Base-by-base conservation (phyloP, 169 alveolate species). In the Plasmodium knowlesi region DNA sequence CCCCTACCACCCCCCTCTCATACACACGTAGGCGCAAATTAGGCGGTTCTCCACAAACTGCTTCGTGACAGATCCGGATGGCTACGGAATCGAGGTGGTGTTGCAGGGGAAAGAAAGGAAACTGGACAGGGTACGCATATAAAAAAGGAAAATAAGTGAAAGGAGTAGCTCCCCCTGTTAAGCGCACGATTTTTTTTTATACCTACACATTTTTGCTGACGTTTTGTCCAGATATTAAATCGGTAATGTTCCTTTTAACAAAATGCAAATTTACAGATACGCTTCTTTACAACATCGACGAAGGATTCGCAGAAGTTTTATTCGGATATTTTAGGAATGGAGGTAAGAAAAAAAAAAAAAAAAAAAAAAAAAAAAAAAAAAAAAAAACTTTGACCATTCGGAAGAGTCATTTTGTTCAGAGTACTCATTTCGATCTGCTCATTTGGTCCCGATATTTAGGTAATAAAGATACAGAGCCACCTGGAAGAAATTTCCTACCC, bases 401-500 rank as follows among this genome's bases (percentile, higher is more conserved):
- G 25, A 14, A 71, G 12, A 71, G 80, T 71, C 16, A 79, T 3
- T 79, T 4, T 39, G 32, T 50, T 50, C 61, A 50, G 41, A 34
- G 37, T 67, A 37, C 28, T 9, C 30, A 67, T 67, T 28, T 28
- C 76, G 76, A 67, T 67, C 37, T 67, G 39, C 37, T 2, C 41
- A 25, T 67, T 14, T 22, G 25, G 19, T 4, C 61, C 61, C 61
- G 22, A 12, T 39, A 37, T 88, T 12, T 88, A 88, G 94, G 73
- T 88, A 16, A 61, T 88, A 57, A 88, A 41, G 81, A 88, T 88
- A 78, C 94, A 88, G 61, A 88, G 94, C 67, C 94, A 88, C 70
- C 39, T 88, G 71, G 88, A 88, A 74, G 94, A 88, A 88, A 88
- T 88, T 54, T 88, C 94, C 9, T 88, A 88, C 39, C 94, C 94